Conservation (phyloP, 106 monocot species). For the Triglochin maritima region DNA sequence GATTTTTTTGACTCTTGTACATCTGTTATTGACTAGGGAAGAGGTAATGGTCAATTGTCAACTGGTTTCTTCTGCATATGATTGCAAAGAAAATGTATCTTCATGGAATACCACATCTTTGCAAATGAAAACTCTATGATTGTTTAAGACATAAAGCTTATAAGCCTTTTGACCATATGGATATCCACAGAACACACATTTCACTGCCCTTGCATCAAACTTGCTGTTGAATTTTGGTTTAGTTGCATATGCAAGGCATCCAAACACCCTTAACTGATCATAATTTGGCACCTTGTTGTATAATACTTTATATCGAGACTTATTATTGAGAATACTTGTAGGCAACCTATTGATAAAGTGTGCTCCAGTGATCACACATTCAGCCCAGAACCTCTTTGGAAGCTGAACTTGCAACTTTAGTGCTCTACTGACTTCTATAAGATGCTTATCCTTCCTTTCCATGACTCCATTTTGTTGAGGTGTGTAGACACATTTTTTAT, state of each 20-base stretch:
- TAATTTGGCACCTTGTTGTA: not conserved
- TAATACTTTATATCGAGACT: slow-evolving; percentile 2
- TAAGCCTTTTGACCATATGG: not conserved
- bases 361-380: not conserved
- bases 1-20: too few relatives aligned
- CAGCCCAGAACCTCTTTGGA: slow-evolving; percentile 2
- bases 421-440: slow-evolving; percentile 6
- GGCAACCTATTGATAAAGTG: slow-evolving; percentile 8
- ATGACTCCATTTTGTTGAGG: slow-evolving; percentile 12
- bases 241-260: slow-evolving; percentile 8
- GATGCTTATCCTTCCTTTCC: slow-evolving; percentile 10
- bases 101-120: not conserved
- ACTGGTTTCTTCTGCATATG: too few relatives aligned
- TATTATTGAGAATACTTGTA: not conserved
- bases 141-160: not conserved
- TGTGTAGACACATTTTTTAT: slow-evolving; percentile 12
- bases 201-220: not conserved
- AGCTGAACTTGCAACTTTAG: not conserved
- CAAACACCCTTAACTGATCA: slow-evolving; percentile 1
- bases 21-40: too few relatives aligned
- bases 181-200: not conserved
- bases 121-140: not conserved
- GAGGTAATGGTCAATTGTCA: too few relatives aligned
- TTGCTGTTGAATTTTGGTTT: not conserved
- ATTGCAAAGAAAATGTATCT: not conserved